Conservation (phyloP, 2,329 filamentous ascomycete genomes). For the Colletotrichum orbiculare region DNA sequence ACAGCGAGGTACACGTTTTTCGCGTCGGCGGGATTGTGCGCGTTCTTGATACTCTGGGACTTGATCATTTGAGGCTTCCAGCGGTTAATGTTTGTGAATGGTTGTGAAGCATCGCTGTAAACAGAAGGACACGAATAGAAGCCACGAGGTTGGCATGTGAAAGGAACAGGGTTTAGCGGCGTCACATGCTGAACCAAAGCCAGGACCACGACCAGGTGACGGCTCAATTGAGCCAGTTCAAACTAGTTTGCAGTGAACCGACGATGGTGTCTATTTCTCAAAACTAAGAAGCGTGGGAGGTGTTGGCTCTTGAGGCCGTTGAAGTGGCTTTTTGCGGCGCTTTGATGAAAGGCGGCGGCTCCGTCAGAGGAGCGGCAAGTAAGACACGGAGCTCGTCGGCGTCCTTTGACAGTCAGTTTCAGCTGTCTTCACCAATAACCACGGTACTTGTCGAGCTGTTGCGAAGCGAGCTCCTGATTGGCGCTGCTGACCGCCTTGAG, state of each 20-base stretch:
- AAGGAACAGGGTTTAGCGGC: slow-evolving; percentile 11
- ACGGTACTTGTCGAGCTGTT: slow-evolving; percentile 2
- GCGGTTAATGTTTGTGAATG: neutral
- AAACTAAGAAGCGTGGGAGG: too few species aligned
- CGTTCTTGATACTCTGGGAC: slow-evolving; percentile 82
- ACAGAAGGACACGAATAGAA: neutral
- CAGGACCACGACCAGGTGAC: slow-evolving; percentile 22
- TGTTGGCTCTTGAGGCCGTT: neutral
- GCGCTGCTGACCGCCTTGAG: slow-evolving; percentile 26
- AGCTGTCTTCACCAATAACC: neutral
- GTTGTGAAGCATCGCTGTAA: too few species aligned
- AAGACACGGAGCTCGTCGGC: neutral
- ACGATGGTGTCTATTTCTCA: too few species aligned
- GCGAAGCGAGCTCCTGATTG: slow-evolving; percentile 26
- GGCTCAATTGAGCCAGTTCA: slow-evolving; percentile 4
- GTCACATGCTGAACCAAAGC: slow-evolving; percentile 24
- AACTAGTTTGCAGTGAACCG: neutral
- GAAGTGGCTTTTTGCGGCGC: too few species aligned
- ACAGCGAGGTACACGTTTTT: slow-evolving; percentile 83
- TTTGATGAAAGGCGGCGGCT: neutral
- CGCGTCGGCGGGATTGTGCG: slow-evolving; percentile 79
- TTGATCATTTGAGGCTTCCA: slow-evolving; percentile 63
- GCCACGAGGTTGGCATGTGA: slow-evolving; percentile 14
- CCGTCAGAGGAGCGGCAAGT: slow-evolving; percentile 1
- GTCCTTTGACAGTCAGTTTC: neutral